phyloP scores from a whole-genome alignment of 2,329 filamentous ascomycete genomes.

The Apiospora koreana region DNA sequence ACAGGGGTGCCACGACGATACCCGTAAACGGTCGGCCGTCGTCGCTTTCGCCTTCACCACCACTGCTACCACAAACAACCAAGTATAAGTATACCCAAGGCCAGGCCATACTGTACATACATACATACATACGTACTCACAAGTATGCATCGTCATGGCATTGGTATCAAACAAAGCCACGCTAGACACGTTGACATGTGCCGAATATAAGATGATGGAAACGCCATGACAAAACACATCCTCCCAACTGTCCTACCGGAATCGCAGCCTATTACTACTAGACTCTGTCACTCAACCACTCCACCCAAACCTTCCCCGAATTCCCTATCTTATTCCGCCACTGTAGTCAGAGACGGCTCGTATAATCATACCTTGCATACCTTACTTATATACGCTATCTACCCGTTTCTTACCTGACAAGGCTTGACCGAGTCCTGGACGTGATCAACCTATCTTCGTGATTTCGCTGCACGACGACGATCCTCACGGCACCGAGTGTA shows the following conservation, averaged over 20 bases:
- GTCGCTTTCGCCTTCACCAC: background rate
- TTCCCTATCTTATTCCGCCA: background rate
- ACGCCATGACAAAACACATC: conserved; percentile 7
- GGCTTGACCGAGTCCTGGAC: background rate
- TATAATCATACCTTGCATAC: background rate
- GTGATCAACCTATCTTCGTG: background rate
- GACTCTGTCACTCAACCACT: background rate
- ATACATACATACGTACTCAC: background rate
- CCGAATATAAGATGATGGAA: conserved; percentile 9
- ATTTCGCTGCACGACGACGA: background rate
- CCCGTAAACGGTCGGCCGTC: background rate
- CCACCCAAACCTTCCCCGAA: background rate
- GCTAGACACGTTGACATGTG: conserved; percentile 11
- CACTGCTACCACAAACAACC: background rate
- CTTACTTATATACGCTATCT: background rate
- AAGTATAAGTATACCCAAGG: conserved; percentile 1
- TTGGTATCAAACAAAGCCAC: conserved; percentile 6
- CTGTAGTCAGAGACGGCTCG: background rate
- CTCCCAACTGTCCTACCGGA: background rate
- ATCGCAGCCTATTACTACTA: conserved; percentile 1
- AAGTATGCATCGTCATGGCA: conserved; percentile 11
- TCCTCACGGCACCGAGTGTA: background rate
- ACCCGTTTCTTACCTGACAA: background rate
- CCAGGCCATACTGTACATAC: background rate
- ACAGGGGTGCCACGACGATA: background rate